Percentiles rank a stretch among this genome's conserved stretches.
Evolutionary conservation across 257 asterid genomes (phyloP).

Genomic region (Paraleonurus japonicus): DNA sequence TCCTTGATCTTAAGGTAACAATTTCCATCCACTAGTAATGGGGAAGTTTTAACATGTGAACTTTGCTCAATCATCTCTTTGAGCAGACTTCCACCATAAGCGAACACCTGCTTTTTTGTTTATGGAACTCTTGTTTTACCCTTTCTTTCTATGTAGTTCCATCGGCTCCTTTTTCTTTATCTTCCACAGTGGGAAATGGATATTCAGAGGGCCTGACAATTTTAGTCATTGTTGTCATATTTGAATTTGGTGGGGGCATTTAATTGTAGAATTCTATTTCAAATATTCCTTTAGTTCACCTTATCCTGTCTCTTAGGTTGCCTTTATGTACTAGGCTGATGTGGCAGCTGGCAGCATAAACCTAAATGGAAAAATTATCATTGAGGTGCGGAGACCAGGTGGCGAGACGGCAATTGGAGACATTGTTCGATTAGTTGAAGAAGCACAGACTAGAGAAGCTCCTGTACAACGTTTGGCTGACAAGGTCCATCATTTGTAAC

Average conservation of each 20-base stretch:
- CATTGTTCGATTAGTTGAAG: conserved; percentile 97
- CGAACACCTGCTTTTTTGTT: neutral
- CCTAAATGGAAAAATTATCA: conserved; percentile 82
- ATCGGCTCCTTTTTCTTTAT: conserved; percentile 1
- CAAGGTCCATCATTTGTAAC: conserved; percentile 55
- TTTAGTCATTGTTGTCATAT: conserved; percentile 2
- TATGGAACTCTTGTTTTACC: conserved; percentile 12
- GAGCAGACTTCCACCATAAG: conserved; percentile 9
- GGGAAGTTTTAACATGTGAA: neutral
- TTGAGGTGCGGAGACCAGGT: conserved; percentile 95
- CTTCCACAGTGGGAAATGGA: neutral
- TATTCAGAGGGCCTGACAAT: conserved; percentile 6
- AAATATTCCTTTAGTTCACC: conserved; percentile 23
- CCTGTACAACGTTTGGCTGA: conserved; percentile 97
- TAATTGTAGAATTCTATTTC: conserved; percentile 8
- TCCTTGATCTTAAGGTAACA: conserved; percentile 1
- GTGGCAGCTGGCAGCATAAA: conserved; percentile 97
- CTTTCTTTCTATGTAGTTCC: neutral
- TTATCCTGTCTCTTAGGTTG: conserved; percentile 21
- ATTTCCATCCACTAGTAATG: conserved; percentile 10
- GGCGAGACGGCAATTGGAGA: conserved; percentile 97
- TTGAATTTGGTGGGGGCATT: conserved; percentile 20
- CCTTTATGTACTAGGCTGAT: conserved; percentile 61
- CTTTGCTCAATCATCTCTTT: conserved; percentile 12
- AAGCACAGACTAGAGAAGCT: conserved; percentile 98